These are phyloP conservation scores for Psidium guajava DNA, from an alignment of 345 rosid genomes.

Conservation along the genomic window DNA sequence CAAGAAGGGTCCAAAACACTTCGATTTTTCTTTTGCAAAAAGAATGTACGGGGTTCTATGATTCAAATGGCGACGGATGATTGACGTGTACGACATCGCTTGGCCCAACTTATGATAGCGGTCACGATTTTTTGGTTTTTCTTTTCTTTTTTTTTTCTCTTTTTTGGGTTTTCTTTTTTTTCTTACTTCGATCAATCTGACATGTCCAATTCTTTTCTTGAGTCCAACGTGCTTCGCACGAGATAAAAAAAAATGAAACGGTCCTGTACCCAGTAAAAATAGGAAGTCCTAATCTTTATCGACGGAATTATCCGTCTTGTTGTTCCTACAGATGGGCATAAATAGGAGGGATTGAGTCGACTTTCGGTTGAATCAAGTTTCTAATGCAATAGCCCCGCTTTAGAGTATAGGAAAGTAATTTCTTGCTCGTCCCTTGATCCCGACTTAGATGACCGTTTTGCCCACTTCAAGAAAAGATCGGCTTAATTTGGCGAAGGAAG, in stretches of 20 bases:
- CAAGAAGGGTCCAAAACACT: not conserved
- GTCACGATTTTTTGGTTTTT: not conserved
- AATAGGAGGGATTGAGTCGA: not conserved
- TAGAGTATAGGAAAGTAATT: not conserved
- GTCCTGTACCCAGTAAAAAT: not conserved
- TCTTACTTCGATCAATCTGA: not conserved
- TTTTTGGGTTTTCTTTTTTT: no score
- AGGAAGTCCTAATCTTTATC: not conserved
- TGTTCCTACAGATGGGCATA: no score
- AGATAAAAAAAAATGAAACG: not conserved
- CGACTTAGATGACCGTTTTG: not conserved
- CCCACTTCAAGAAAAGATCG: not conserved
- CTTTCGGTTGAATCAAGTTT: no score
- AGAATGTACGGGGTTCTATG: not conserved
- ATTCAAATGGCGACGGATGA: not conserved
- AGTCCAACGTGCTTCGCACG: not conserved
- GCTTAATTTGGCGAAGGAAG: not conserved
- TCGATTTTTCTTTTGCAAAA: no score
- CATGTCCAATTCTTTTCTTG: not conserved
- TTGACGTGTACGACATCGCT: not conserved
- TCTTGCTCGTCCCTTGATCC: not conserved
- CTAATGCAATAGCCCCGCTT: not conserved
- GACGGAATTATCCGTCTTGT: not conserved
- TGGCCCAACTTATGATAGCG: not conserved
- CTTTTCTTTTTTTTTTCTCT: not conserved